Base-by-base conservation (phyloP, 1,284 basidiomycete genomes). In the Ceratobasidium sp. region DNA sequence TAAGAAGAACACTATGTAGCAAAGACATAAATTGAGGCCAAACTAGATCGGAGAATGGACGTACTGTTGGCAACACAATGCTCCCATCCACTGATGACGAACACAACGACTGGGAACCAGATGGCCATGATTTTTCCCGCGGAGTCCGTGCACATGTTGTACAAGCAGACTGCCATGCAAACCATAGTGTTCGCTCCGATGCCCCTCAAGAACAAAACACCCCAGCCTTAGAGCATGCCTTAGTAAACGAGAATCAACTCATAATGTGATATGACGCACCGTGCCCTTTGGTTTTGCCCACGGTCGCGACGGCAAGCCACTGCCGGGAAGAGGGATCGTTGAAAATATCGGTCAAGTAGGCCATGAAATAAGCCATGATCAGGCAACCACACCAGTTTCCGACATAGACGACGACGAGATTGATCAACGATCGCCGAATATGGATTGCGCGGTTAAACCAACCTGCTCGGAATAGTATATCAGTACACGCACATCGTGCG, bases 21-120 rank as follows among this genome's bases (percentile, higher is more conserved):
- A 55, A 67, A 18, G n/a, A 13, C 33, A 51, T 46, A 40, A 64
- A 68, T 40, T 58, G 49, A n/a, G 44, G n/a, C 64, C 18, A 6
- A 26, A 7, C 23, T 44, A 39, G 33, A 33, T 10, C 3, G 33
- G 20, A 12, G 28, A 23, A 6, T n/a, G 4, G 20, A 64, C 81
- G 64, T 55, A 81, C 81, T 80, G 73, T 81, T 81, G 40, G 81
- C 81, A n/a, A 81, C 77, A 26, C 77, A 76, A 77, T 81, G 81
- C 70, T 81, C 81, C 56, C 78, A 80, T 13, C 77, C 77, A 15
- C 72, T 71, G 18, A 78, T 72, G n/a, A 79, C 78, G 53, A 72
- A 79, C n/a, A 77, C 76, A 26, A 81, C 79, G 26, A 80, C 80
- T 18, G 81, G 81, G 80, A 81, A 81, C 77, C 77, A 80, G 18